These are phyloP conservation scores for Cladosporium sp. DNA, from an alignment of 2,329 filamentous ascomycete genomes.

Conservation along the genomic window DNA sequence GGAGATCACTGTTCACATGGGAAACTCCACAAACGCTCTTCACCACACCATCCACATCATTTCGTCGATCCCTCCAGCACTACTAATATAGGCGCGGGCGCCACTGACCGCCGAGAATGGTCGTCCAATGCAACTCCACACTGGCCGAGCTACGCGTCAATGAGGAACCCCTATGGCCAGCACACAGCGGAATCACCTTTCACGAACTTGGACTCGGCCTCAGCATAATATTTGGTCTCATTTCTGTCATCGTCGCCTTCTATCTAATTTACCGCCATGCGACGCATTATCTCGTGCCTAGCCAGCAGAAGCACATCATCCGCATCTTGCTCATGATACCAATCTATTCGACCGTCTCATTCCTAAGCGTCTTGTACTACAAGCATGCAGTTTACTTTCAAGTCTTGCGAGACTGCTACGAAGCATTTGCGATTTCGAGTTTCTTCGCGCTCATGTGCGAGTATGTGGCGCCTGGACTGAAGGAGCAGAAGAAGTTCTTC, in stretches of 20 bases:
- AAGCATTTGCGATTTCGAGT: conserved; percentile 81
- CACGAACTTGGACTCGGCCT: conserved; percentile 54
- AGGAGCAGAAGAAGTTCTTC: conserved; percentile 80
- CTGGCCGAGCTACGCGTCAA: conserved; percentile 43
- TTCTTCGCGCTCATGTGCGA: conserved; percentile 82
- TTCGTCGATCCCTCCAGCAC: background rate
- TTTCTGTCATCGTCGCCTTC: conserved; percentile 49
- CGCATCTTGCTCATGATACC: conserved; percentile 87
- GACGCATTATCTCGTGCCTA: conserved; percentile 56
- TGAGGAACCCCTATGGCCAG: conserved; percentile 47
- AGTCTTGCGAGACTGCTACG: conserved; percentile 78
- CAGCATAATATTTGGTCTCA: conserved; percentile 49
- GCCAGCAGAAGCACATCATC: conserved; percentile 68
- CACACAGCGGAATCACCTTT: conserved; percentile 47
- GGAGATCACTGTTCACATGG: conserved; percentile 5
- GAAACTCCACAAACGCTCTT: background rate
- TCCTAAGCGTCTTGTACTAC: conserved; percentile 71
- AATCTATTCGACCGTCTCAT: conserved; percentile 70
- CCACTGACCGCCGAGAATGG: conserved; percentile 16
- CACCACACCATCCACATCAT: background rate
- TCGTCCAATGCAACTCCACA: conserved; percentile 45
- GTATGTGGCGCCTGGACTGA: conserved; percentile 72
- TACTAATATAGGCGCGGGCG: background rate
- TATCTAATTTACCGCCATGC: conserved; percentile 55
- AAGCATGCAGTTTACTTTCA: conserved; percentile 75